Evolutionary conservation across 2,329 filamentous ascomycete species (phyloP).

Genomic region (Aspergillus tubingensis): DNA sequence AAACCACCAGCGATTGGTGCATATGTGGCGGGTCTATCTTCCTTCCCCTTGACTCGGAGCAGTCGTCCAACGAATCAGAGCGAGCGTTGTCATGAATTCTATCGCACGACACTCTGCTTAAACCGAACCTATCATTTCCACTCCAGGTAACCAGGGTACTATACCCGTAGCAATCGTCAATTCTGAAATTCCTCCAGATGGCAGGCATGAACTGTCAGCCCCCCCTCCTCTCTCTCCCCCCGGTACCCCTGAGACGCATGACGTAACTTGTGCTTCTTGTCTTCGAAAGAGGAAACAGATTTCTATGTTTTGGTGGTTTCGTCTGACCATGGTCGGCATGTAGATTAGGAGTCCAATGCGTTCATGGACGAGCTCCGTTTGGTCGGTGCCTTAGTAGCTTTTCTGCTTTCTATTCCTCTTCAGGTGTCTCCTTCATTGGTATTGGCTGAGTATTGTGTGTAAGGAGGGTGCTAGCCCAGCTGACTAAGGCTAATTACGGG

Average conservation of each 20-base stretch:
- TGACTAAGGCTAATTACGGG: background rate
- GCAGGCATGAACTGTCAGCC: slow-evolving; percentile 2
- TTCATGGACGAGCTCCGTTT: background rate
- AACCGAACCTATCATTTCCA: slow-evolving; percentile 4
- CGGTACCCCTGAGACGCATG: slow-evolving; percentile 3
- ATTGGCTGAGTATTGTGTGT: no score
- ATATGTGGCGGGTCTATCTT: background rate
- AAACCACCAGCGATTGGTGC: background rate
- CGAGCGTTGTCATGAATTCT: background rate
- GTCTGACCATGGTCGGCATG: background rate
- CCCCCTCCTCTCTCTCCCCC: background rate
- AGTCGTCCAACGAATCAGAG: slow-evolving; percentile 9
- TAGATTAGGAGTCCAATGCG: background rate
- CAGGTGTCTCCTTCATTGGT: background rate
- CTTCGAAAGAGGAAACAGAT: background rate
- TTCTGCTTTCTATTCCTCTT: background rate
- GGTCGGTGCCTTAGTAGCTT: background rate
- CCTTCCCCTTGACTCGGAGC: slow-evolving; percentile 10
- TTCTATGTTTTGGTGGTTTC: background rate
- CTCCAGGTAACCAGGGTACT: background rate
- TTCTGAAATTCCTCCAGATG: background rate
- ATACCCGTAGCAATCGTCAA: background rate
- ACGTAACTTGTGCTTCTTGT: background rate
- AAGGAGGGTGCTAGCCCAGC: background rate
- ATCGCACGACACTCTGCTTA: background rate